Evolutionary conservation across 169 alveolate species (phyloP), one percentile per base, ranked within the genome.

Genomic region (Babesia bigemina): DNA sequence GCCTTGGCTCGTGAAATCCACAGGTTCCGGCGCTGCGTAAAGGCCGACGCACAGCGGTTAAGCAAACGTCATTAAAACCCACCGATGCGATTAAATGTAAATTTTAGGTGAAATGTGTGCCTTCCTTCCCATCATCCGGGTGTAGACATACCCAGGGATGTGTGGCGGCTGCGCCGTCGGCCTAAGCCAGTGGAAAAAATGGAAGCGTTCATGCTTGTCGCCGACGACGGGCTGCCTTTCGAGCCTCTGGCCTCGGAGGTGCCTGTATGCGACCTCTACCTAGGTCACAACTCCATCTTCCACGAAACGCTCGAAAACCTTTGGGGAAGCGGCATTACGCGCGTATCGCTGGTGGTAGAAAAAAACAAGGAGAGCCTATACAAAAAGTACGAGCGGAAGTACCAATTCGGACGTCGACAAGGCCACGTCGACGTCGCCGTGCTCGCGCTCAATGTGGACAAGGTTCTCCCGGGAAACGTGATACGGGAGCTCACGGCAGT

Each of bases 191-290:
- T 67, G 11, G 19, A 53, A 45, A 45, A 21, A 13, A 76, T 76
- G 86, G 86, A 76, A 70, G 86, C 57, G 4, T 53, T 76, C 26
- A 29, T 76, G 72, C 56, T 76, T 16, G 77, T 63, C 58, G 57
- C 45, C 4, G 72, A 56, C 19, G 79, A 63, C 45, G 52, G n/a
- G 29, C 42, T 76, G 60, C 58, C 58, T 2, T 63, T 76, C 47
- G 86, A 76, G 60, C 86, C 86, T 1, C 66, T 76, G 42, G 63
- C 70, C 36, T 55, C 73, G 19, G 63, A 39, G 45, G 65, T 67
- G 19, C 36, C 36, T 26, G 24, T 76, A 39, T 21, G 36, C 71
- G 86, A 76, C 26, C 62, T 76, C 50, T 59, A 45, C 71, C 52
- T 76, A 4, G 86, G 86, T 22, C 60, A 8, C 48, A 65, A 69